Conservation (phyloP, 2,329 filamentous ascomycete species). For the Botrytis pseudocinerea region DNA sequence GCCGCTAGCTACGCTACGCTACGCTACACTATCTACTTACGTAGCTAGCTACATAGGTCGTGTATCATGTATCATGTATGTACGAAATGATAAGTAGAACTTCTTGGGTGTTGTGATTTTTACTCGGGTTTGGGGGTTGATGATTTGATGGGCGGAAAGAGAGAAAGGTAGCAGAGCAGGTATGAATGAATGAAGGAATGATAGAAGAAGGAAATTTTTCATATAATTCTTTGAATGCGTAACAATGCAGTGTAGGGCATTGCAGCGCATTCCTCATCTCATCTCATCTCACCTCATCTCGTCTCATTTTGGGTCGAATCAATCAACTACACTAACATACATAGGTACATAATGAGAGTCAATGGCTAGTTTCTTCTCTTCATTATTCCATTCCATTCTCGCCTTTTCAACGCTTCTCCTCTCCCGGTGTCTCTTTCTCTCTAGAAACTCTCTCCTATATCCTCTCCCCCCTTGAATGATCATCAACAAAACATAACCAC, state of each 20-base stretch:
- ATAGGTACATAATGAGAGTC: neutral
- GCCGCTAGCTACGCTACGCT: too few relatives aligned
- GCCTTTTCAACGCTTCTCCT: too few relatives aligned
- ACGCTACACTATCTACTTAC: neutral
- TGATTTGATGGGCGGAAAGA: too few relatives aligned
- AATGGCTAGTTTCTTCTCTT: neutral
- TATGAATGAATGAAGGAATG: too few relatives aligned
- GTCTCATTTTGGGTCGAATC: neutral
- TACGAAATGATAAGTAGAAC: too few relatives aligned
- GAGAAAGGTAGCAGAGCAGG: too few relatives aligned
- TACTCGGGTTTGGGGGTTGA: too few relatives aligned
- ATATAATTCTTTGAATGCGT: slow-evolving; percentile 22
- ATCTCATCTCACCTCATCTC: neutral
- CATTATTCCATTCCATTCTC: neutral
- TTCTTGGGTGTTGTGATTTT: too few relatives aligned
- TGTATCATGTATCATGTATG: too few relatives aligned
- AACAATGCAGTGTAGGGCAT: neutral
- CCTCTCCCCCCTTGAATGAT: neutral
- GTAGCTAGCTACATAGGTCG: neutral
- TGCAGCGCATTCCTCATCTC: neutral
- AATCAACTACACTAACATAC: neutral
- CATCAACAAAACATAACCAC: neutral
- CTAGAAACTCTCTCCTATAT: neutral
- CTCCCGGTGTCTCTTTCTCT: neutral
- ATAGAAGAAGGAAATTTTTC: neutral